Conservation (phyloP, 2,329 filamentous ascomycete species). For the Aspergillus proliferans region DNA sequence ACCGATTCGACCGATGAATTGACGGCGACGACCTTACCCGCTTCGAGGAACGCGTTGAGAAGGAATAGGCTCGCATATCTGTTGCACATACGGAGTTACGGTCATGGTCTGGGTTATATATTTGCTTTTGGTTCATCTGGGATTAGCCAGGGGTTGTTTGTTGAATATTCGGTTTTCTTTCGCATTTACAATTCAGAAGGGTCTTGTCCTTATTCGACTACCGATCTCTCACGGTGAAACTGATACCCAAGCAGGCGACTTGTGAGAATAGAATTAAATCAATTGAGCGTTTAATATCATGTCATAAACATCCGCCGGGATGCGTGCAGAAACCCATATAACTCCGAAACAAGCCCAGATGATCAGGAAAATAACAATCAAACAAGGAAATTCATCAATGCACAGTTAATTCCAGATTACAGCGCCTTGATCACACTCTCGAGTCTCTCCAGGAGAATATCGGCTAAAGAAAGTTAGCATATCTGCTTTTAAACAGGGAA, state of each 20-base stretch:
- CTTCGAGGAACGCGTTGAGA: no score
- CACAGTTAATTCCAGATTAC: conserved; percentile 13
- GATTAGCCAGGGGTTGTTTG: not conserved
- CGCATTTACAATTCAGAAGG: not conserved
- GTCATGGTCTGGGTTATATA: not conserved
- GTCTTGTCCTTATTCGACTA: no score
- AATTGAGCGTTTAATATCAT: not conserved
- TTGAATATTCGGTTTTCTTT: not conserved
- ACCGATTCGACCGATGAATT: no score
- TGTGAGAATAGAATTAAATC: not conserved
- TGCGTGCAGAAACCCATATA: conserved; percentile 10
- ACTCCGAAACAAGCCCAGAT: conserved; percentile 4
- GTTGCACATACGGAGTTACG: not conserved
- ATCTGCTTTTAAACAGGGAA: not conserved
- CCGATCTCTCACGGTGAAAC: not conserved
- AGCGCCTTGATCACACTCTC: conserved; percentile 62
- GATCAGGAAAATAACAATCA: conserved; percentile 4
- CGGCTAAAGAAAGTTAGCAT: conserved; percentile 41
- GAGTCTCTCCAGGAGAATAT: conserved; percentile 70
- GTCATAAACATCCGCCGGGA: conserved; percentile 5
- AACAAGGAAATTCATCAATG: not conserved
- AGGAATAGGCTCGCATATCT: not conserved
- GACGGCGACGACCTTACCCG: no score
- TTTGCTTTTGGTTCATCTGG: not conserved
- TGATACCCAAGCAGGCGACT: not conserved